Evolutionary conservation across 2,329 filamentous ascomycete species (phyloP).

Genomic region (Penicillium frequentans): DNA sequence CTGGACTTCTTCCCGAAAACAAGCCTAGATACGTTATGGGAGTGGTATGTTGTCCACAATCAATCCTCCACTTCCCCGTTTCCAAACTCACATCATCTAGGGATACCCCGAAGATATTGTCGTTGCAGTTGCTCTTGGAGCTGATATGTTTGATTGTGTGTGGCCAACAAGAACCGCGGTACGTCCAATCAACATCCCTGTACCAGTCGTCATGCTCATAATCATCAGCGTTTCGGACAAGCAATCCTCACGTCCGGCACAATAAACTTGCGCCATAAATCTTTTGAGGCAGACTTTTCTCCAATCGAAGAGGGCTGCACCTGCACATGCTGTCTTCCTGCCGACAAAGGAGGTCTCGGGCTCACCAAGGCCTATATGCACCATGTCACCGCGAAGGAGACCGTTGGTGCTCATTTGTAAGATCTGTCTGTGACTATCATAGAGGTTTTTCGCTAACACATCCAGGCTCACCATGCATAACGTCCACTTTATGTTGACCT

Average conservation of each 20-base stretch:
- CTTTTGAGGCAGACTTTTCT: constrained; percentile 75
- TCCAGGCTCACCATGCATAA: constrained; percentile 88
- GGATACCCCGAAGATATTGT: constrained; percentile 95
- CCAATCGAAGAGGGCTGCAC: constrained; percentile 81
- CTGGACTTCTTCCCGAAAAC: constrained; percentile 75
- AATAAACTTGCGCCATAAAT: constrained; percentile 78
- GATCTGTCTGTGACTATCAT: constrained; percentile 10
- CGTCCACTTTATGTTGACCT: constrained; percentile 82
- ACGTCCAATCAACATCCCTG: constrained; percentile 24
- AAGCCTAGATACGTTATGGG: constrained; percentile 99
- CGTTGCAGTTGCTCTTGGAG: constrained; percentile 88
- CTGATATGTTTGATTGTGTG: constrained; percentile 99
- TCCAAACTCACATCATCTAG: constrained; percentile 35
- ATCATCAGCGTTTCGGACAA: constrained; percentile 75
- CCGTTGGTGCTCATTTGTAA: constrained; percentile 74
- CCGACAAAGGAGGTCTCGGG: constrained; percentile 68
- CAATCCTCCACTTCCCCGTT: background rate
- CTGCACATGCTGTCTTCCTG: constrained; percentile 73
- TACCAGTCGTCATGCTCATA: constrained; percentile 1
- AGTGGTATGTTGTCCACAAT: constrained; percentile 55
- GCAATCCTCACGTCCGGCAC: constrained; percentile 79
- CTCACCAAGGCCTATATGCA: constrained; percentile 88
- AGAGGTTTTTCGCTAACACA: constrained; percentile 10
- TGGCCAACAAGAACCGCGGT: constrained; percentile 94
- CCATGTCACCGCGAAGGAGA: constrained; percentile 92